Conservation (phyloP, 1,284 basidiomycete genomes). For the Ustilago curta region DNA sequence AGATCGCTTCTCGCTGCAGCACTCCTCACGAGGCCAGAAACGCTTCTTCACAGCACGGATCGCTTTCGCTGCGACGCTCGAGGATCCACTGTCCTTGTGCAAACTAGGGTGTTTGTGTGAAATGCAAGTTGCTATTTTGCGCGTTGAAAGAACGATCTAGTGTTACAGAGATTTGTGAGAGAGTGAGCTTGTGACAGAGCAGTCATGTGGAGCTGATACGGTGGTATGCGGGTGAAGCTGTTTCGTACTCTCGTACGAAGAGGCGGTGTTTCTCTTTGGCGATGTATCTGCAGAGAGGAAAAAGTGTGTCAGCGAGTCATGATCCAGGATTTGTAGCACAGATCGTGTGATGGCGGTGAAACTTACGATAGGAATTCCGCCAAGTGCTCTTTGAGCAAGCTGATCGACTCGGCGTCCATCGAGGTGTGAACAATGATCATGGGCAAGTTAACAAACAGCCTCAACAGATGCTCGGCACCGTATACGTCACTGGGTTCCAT, state of each 20-base stretch:
- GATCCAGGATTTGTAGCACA: too few species aligned
- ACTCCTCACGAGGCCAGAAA: conserved; percentile 9
- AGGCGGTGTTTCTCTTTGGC: conserved; percentile 76
- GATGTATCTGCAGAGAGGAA: conserved; percentile 74
- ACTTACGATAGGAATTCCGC: conserved; percentile 87
- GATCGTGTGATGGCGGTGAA: not conserved
- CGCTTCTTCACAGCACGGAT: not conserved
- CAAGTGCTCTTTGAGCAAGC: conserved; percentile 86
- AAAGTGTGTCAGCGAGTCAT: conserved; percentile 2
- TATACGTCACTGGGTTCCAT: conserved; percentile 91
- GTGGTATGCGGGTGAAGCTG: conserved; percentile 78
- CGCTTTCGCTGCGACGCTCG: not conserved
- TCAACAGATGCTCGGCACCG: conserved; percentile 91
- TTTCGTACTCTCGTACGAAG: conserved; percentile 81
- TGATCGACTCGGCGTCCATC: conserved; percentile 89
- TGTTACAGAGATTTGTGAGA: conserved; percentile 24
- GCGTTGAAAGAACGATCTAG: conserved; percentile 11
- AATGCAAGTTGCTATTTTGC: not conserved
- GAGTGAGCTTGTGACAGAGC: not conserved
- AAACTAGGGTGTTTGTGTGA: not conserved
- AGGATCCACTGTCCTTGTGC: conserved; percentile 28
- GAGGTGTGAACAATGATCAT: conserved; percentile 87
- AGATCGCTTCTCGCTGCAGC: conserved; percentile 12
- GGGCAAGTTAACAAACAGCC: conserved; percentile 80
- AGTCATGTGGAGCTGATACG: conserved; percentile 72